Evolutionary conservation across 176 grass and related monocot species (phyloP), one percentile per base, ranked within the genome.

Genomic region (Alopecurus myosuroides): DNA sequence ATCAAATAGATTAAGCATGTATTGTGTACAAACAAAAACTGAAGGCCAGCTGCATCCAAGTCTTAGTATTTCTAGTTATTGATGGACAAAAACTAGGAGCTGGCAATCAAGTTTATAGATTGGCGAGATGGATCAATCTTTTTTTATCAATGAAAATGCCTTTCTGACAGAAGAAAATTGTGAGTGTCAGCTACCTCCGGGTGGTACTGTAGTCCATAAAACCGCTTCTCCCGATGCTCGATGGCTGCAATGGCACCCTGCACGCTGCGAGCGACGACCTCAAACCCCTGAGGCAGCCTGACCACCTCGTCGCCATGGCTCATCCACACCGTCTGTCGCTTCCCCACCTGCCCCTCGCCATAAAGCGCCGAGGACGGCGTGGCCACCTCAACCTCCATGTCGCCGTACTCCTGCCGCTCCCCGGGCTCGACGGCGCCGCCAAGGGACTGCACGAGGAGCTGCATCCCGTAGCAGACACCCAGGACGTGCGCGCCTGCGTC

Each of bases 391-490:
- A 97, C 81, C 69, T 94, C 92, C 95, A 97, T 97, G 58, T 92
- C 89, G 0, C 95, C 92, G 41, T 97, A 94, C 86, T 97, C 95
- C 81, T 94, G 92, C 74, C 76, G 82, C 69, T 97, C 90, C 31
- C 92, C 86, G 4, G 75, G 23, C 37, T 77, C 55, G n/a, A 94
- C 92, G 41, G 9, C 35, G 52, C 92, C 95, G 31, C 95, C 92
- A 1, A 97, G 84, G 62, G 91, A 89, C 76, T 92, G 95, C 48
- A 97, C 92, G 72, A 97, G 88, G 23, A 97, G 86, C 75, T 97
- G 95, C 95, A 94, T 97, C 76, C 90, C 92, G 56, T 97, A 97
- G 84, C 92, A 97, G 58, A 97, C 90, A 39, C 95, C 95, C 2
- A 97, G 92, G 18, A 97, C 86, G 84, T 90, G 88, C 3, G 89